Base-by-base conservation (phyloP, 768 basidiomycete species). In the Jaapia argillacea region DNA sequence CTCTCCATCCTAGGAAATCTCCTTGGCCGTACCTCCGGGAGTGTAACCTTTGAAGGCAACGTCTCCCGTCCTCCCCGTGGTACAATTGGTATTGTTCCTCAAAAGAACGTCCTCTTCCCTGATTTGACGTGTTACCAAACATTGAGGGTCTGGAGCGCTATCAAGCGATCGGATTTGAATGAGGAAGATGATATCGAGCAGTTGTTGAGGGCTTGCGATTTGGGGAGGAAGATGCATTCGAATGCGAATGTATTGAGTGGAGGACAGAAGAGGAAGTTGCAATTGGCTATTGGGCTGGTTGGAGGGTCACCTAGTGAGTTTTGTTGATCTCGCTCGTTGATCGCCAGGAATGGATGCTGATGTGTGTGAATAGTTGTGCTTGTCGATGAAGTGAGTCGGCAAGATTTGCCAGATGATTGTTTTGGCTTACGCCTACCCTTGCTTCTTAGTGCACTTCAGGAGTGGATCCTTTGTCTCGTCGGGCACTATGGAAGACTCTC, bases 241-340 rank as follows among this genome's bases (percentile, higher is more conserved):
- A 80, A 81, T 51, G 77, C 84, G 1, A 64, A 65, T 42, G 80
- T 75, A 1, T 67, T 89, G 26, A 80, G 77, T 38, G 86, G 86
- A 1, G 86, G 86, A 5, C 85, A 89, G 64, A 88, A 87, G 64
- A 59, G 86, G 53, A 88, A 88, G 60, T 62, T 89, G 21, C 86
- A 89, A 51, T 65, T 88, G n/a, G 86, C 86, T 0, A 79, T 85
- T 51, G 85, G 85, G 7, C 64, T 89, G 7, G 66, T 86, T 21
- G 84, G 84, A 4, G 84, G 85, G 1, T 85, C 84, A 0, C 77
- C 75, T 54, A 75, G 79, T 81, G 50, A 42, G 75, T 28, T 12
- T 28, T 21, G 14, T 40, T 35, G 20, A 24, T 43, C 43, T 49
- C 33, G 41, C 39, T 21, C 12, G 10, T 13, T 4, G n/a, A 31